These are phyloP conservation scores for Metarhizium guizhouense DNA, from an alignment of 2,329 filamentous ascomycete species.

Conservation along the genomic window DNA sequence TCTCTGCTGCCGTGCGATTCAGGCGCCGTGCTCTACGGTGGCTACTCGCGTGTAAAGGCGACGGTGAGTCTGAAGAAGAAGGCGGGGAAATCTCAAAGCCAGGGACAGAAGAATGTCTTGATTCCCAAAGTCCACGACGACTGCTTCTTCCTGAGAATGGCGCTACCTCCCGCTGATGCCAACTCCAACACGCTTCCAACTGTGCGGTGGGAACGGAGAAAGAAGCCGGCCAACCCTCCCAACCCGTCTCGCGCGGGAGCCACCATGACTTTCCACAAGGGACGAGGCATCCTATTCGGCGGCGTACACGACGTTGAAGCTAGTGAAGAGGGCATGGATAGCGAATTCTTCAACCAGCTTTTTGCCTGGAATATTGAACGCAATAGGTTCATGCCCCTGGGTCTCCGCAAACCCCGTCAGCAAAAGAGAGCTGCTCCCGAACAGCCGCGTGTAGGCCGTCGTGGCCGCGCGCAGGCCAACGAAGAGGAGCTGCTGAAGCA, in stretches of 20 bases:
- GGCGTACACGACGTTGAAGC: slow-evolving; percentile 90
- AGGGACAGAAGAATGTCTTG: slow-evolving; percentile 61
- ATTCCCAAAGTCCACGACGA: slow-evolving; percentile 90
- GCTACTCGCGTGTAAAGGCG: slow-evolving; percentile 85
- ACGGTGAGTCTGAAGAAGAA: slow-evolving; percentile 53
- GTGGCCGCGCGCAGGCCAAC: slow-evolving; percentile 76
- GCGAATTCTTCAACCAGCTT: slow-evolving; percentile 89
- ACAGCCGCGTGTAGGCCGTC: slow-evolving; percentile 48
- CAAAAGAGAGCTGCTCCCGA: slow-evolving; percentile 47
- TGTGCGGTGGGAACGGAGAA: slow-evolving; percentile 86
- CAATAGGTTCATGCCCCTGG: slow-evolving; percentile 86
- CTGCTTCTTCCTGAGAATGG: slow-evolving; percentile 84
- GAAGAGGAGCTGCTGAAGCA: slow-evolving; percentile 87
- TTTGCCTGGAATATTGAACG: slow-evolving; percentile 93
- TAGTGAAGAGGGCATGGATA: slow-evolving; percentile 90
- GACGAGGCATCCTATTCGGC: slow-evolving; percentile 85
- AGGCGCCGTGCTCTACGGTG: slow-evolving; percentile 84
- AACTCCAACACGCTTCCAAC: slow-evolving; percentile 56
- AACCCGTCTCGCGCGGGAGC: slow-evolving; percentile 76
- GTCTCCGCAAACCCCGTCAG: slow-evolving; percentile 63
- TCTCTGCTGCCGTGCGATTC: slow-evolving; percentile 84
- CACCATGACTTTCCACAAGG: slow-evolving; percentile 92
- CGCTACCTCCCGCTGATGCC: slow-evolving; percentile 59
- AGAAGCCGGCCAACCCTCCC: slow-evolving; percentile 83
- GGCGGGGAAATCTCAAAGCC: slow-evolving; percentile 39